Base-by-base conservation (phyloP, 1,284 basidiomycete genomes). In the Apiotrichum domesticum region DNA sequence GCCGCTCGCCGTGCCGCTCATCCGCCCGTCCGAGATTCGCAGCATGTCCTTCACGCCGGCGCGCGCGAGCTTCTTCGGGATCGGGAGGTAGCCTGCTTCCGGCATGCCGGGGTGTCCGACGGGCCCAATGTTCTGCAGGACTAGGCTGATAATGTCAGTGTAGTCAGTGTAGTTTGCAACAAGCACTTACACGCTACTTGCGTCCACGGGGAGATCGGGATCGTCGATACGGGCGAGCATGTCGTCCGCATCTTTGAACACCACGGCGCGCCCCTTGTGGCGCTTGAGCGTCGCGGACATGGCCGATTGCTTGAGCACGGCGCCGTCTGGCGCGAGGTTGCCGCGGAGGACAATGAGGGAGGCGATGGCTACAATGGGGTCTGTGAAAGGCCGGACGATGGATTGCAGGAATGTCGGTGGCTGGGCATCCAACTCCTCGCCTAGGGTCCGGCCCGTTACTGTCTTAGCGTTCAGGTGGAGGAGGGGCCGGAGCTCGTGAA, bases 41-140 rank as follows among this genome's bases (percentile, higher is more conserved):
- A 75, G 51, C 70, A 77, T 72, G 55, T 77, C 75, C 52, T 67
- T 67, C 10, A 77, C 71, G 32, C 75, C 75, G 10, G 59, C 32
- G 9, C 59, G 54, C 4, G 70, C 72, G 10, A 76, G 66, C 55
- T 72, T 72, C 56, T 67, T 66, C 11, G 74, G 74, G 13, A 76
- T 76, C 6, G 74, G 74, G 4, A 73, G 64, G 49, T 72, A 67
- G 2, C 74, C 74, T 10, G 73, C 73, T 52, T 76, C 74, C 1
- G 74, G 74, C 74, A 76, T 76, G n/a, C 74, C 74, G 1, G 73
- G 73, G 49, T 71, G 64, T 7, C 73, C 74, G 3, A 69, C 64
- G 0, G 73, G 70, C 1, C 74, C 74, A 42, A 71, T 71, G 51
- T 71, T 70, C 58, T 74, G 70, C 9, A 74, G 59, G 11, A 76